phyloP scores from a whole-genome alignment of 1,139 yeast species.

The Pichia cactophila region DNA sequence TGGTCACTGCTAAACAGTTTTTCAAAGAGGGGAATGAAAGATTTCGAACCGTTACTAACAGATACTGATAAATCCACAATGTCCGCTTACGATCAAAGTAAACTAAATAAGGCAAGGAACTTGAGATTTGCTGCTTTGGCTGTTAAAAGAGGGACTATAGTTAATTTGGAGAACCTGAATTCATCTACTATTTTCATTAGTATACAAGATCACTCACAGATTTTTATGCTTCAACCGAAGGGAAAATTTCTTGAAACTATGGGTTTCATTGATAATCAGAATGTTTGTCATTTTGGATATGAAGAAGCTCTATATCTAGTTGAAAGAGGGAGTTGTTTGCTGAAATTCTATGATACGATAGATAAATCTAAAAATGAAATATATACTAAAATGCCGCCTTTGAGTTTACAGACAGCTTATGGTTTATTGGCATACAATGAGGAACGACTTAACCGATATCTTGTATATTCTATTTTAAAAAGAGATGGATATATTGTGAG shows the following conservation, averaged over 20 bases:
- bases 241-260: conserved; percentile 73
- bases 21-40: conserved; percentile 67
- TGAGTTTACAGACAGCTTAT: conserved; percentile 64
- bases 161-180: conserved; percentile 24
- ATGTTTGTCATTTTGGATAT: conserved; percentile 38
- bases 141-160: conserved; percentile 42
- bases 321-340: conserved; percentile 74
- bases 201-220: conserved; percentile 21
- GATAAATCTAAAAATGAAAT: conserved; percentile 19
- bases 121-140: conserved; percentile 69
- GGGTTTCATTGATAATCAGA: conserved; percentile 50
- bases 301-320: conserved; percentile 71
- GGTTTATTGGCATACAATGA: conserved; percentile 38
- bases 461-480: conserved; percentile 68
- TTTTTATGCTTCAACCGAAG: conserved; percentile 46
- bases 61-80: conserved; percentile 38
- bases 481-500: conserved; percentile 71
- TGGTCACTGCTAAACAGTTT: conserved; percentile 43
- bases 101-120: conserved; percentile 48
- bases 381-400: conserved; percentile 30
- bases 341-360: conserved; percentile 32
- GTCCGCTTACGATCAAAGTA: conserved; percentile 47
- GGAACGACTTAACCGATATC: conserved; percentile 49
- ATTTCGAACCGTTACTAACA: conserved; percentile 53
- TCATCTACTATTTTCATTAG: conserved; percentile 40